Conservation (phyloP, 2,329 filamentous ascomycete species). For the Karstenula rhodostoma region DNA sequence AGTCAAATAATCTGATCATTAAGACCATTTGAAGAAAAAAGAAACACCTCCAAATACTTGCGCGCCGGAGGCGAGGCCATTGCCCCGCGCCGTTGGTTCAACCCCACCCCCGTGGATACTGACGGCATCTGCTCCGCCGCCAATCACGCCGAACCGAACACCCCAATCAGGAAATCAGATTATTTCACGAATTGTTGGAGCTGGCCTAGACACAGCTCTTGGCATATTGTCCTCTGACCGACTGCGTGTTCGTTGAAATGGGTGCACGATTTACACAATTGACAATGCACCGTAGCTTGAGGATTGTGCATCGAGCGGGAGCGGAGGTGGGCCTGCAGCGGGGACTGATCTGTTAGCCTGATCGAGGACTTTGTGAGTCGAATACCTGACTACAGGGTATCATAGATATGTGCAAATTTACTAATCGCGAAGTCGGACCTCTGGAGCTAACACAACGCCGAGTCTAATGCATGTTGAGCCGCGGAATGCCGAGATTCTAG, state of each 20-base stretch:
- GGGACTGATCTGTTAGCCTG: not conserved
- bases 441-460: slow-evolving; percentile 20
- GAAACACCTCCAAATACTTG: not conserved
- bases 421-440: slow-evolving; percentile 18
- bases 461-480: slow-evolving; percentile 24
- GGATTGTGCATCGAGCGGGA: slow-evolving; percentile 1
- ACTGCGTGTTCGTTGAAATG: not conserved
- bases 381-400: slow-evolving; percentile 24
- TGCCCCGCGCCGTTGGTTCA: slow-evolving; percentile 6
- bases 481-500: slow-evolving; percentile 24
- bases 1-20: slow-evolving; percentile 9
- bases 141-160: slow-evolving; percentile 7
- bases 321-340: slow-evolving; percentile 3
- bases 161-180: not conserved
- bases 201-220: not conserved
- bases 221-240: not conserved
- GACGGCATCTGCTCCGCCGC: slow-evolving; percentile 2
- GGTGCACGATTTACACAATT: not conserved
- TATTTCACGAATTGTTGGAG: slow-evolving; percentile 2
- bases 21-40: slow-evolving; percentile 15
- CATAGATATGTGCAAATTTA: slow-evolving; percentile 15
- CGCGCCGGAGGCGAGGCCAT: slow-evolving; percentile 16
- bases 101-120: slow-evolving; percentile 11
- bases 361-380: slow-evolving; percentile 3
- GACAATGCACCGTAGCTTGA: not conserved